These are phyloP conservation scores for Gnetum montanum DNA, from an alignment of 75 land plant genomes.

Conservation along the genomic window DNA sequence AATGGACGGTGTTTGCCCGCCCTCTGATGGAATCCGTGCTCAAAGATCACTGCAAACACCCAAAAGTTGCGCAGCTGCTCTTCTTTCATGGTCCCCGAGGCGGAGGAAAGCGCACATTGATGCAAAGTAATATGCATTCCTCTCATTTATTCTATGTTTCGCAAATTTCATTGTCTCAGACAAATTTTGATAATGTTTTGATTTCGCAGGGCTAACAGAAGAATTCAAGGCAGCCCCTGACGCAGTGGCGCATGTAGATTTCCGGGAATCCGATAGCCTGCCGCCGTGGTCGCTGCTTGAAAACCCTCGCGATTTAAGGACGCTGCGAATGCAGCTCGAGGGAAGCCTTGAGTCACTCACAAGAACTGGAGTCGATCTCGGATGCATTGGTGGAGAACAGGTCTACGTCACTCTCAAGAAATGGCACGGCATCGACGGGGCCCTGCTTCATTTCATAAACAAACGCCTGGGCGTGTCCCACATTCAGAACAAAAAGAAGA, in stretches of 20 bases:
- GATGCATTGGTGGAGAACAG: conserved; percentile 31
- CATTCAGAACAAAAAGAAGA: neutral
- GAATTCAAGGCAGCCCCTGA: conserved; percentile 70
- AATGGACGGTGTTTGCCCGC: conserved; percentile 61
- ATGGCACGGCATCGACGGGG: conserved; percentile 37
- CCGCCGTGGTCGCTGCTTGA: conserved; percentile 14
- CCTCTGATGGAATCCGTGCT: conserved; percentile 65
- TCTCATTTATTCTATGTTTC: neutral
- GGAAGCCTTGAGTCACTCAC: conserved; percentile 46
- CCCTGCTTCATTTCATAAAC: conserved; percentile 29
- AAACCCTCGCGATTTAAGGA: conserved; percentile 7
- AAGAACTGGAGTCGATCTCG: conserved; percentile 31
- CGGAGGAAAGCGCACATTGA: conserved; percentile 64
- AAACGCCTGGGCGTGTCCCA: neutral
- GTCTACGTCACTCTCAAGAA: conserved; percentile 49
- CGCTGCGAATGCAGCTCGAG: conserved; percentile 34
- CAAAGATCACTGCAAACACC: conserved; percentile 43
- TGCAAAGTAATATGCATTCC: conserved; percentile 28
- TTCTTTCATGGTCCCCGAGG: conserved; percentile 83
- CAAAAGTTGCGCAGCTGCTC: conserved; percentile 51
- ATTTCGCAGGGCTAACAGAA: conserved; percentile 39
- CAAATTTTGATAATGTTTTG: neutral
- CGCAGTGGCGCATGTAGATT: conserved; percentile 51
- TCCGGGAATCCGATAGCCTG: conserved; percentile 24
- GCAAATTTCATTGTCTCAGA: neutral